Conservation (phyloP, 2,329 filamentous ascomycete species). For the Diaporthe sp. region DNA sequence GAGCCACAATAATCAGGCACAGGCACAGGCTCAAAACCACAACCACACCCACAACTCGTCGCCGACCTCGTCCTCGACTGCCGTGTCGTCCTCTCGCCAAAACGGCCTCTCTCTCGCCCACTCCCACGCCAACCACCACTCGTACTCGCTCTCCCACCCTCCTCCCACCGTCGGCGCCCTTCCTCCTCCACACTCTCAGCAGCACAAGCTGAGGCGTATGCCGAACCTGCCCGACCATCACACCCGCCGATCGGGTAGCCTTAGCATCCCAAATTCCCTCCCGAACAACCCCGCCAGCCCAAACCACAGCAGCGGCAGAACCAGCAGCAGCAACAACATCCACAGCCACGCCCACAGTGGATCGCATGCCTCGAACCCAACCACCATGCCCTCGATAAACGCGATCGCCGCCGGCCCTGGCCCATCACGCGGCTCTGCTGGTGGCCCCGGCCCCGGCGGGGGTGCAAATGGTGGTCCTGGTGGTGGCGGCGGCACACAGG, state of each 20-base stretch:
- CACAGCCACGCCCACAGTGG: constrained; percentile 14
- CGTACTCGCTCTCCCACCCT: constrained; percentile 34
- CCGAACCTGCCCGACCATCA: constrained; percentile 64
- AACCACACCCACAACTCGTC: not conserved
- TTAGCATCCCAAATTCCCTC: constrained; percentile 58
- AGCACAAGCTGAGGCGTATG: constrained; percentile 40
- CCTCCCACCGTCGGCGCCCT: not conserved
- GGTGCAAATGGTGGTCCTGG: not conserved
- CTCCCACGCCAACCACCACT: constrained; percentile 8
- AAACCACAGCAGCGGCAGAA: too few species aligned
- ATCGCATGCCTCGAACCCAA: constrained; percentile 24
- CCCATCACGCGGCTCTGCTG: constrained; percentile 34
- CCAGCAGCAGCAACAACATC: not conserved
- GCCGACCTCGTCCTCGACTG: constrained; percentile 3
- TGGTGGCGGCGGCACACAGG: not conserved
- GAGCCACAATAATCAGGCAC: not conserved
- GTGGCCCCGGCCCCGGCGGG: not conserved
- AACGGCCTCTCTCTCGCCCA: constrained; percentile 1
- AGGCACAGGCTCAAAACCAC: too few species aligned
- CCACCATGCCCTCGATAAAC: constrained; percentile 50
- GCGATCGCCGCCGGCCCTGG: constrained; percentile 37
- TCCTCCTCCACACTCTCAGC: constrained; percentile 11
- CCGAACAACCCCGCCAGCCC: constrained; percentile 46
- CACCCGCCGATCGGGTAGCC: constrained; percentile 62
- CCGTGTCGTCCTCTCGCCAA: constrained; percentile 22